Evolutionary conservation across 768 basidiomycete genomes (phyloP).

Genomic region (Auriscalpium orientale): DNA sequence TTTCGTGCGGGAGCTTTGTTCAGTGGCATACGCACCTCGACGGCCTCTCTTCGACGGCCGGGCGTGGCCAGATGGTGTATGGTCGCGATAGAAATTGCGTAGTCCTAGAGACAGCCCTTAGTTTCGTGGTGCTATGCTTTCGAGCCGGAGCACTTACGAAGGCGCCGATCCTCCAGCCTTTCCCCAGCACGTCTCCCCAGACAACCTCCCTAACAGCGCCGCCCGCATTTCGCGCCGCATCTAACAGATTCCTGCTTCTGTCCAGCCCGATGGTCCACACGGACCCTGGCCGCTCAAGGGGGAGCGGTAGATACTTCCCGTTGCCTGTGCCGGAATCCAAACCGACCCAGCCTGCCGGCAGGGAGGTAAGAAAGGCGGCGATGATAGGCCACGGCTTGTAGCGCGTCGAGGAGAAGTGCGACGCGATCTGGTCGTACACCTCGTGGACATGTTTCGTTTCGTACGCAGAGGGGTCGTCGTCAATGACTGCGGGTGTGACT

Average conservation of each 20-base stretch:
- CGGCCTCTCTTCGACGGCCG: constrained; percentile 59
- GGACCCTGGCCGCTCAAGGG: constrained; percentile 48
- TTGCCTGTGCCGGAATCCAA: constrained; percentile 96
- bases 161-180: constrained; percentile 64
- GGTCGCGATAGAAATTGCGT: constrained; percentile 94
- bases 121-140: not conserved
- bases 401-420: constrained; percentile 82
- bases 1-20: not conserved
- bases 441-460: constrained; percentile 73
- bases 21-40: constrained; percentile 48
- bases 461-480: constrained; percentile 48
- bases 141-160: constrained; percentile 57
- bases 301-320: constrained; percentile 89
- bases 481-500: constrained; percentile 26
- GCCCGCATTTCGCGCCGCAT: constrained; percentile 63
- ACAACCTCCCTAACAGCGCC: constrained; percentile 62
- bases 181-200: constrained; percentile 67
- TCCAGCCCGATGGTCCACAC: constrained; percentile 81
- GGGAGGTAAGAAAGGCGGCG: constrained; percentile 56
- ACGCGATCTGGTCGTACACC: constrained; percentile 79
- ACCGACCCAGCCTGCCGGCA: constrained; percentile 77
- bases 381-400: constrained; percentile 97
- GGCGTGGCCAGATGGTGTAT: constrained; percentile 91
- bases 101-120: constrained; percentile 56
- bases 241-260: constrained; percentile 70